These are phyloP conservation scores for Daedalea quercina DNA, from an alignment of 768 basidiomycete species.

Conservation along the genomic window DNA sequence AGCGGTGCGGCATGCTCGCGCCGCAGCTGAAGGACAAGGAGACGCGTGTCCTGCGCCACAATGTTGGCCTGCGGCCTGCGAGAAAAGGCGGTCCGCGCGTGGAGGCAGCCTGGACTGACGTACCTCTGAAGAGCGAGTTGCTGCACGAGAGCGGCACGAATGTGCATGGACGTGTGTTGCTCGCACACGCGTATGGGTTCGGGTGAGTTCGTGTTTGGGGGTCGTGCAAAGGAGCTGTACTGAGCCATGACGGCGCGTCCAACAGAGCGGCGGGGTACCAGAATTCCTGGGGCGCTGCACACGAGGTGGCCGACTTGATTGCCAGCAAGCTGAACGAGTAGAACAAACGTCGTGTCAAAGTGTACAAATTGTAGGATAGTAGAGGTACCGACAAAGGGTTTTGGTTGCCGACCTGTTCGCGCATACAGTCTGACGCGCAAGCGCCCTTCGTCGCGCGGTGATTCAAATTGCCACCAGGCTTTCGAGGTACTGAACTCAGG, in stretches of 20 bases:
- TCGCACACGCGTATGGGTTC: conserved; percentile 58
- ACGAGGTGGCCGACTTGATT: conserved; percentile 16
- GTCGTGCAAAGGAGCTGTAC: background rate
- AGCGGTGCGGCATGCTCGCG: conserved; percentile 33
- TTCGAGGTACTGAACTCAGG: too few relatives aligned
- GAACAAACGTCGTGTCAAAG: background rate
- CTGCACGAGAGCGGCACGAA: conserved; percentile 11
- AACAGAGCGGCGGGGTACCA: conserved; percentile 24
- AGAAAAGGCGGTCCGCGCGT: conserved; percentile 51
- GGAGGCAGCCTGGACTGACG: conserved; percentile 36
- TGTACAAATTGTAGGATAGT: too few relatives aligned
- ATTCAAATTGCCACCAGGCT: too few relatives aligned
- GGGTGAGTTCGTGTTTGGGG: conserved; percentile 29
- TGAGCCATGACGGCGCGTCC: background rate
- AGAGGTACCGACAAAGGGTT: too few relatives aligned
- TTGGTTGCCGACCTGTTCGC: too few relatives aligned
- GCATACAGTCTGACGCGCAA: too few relatives aligned
- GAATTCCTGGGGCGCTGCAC: conserved; percentile 23
- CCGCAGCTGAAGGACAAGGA: conserved; percentile 28
- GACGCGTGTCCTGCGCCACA: conserved; percentile 43
- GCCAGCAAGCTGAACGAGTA: conserved; percentile 7
- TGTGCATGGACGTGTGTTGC: conserved; percentile 22
- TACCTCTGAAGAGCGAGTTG: conserved; percentile 27
- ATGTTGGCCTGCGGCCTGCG: conserved; percentile 53
- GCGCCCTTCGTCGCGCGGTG: too few relatives aligned